Conservation (phyloP, 1,284 basidiomycete species). For the Butyriboletus appendiculatus region DNA sequence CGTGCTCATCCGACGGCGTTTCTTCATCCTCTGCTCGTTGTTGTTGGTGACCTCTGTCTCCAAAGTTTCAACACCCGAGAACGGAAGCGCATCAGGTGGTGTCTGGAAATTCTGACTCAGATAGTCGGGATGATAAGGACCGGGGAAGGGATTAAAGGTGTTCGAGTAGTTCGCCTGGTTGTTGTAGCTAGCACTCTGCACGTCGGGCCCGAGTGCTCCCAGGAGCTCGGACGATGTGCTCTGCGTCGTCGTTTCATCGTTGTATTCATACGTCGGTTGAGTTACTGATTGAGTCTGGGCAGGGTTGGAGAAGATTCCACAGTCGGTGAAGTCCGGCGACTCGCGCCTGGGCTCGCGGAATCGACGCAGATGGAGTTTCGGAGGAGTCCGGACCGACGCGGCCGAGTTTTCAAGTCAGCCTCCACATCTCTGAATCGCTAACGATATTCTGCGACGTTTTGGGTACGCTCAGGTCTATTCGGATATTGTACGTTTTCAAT, state of each 20-base stretch:
- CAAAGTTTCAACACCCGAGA: constrained; percentile 43
- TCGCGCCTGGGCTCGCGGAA: constrained; percentile 66
- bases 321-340: constrained; percentile 68
- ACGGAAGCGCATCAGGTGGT: constrained; percentile 51
- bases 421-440: too few species aligned
- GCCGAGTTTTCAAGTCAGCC: too few species aligned
- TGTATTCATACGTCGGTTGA: constrained; percentile 46
- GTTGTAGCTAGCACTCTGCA: constrained; percentile 32
- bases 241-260: constrained; percentile 42
- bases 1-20: constrained; percentile 71
- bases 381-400: constrained; percentile 44
- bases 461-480: background rate
- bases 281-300: constrained; percentile 57
- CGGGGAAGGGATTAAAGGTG: constrained; percentile 50
- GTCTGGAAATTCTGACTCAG: constrained; percentile 49
- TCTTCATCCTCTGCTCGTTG: constrained; percentile 45
- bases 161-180: constrained; percentile 28
- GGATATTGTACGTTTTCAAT: background rate
- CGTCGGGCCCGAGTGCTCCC: constrained; percentile 56
- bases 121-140: constrained; percentile 72
- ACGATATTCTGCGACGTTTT: constrained; percentile 4
- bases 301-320: constrained; percentile 62
- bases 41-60: constrained; percentile 36
- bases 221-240: constrained; percentile 59
- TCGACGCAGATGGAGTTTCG: constrained; percentile 37